Evolutionary conservation across 2,329 filamentous ascomycete species (phyloP).

Genomic region (Neocatenulostroma microsporum): DNA sequence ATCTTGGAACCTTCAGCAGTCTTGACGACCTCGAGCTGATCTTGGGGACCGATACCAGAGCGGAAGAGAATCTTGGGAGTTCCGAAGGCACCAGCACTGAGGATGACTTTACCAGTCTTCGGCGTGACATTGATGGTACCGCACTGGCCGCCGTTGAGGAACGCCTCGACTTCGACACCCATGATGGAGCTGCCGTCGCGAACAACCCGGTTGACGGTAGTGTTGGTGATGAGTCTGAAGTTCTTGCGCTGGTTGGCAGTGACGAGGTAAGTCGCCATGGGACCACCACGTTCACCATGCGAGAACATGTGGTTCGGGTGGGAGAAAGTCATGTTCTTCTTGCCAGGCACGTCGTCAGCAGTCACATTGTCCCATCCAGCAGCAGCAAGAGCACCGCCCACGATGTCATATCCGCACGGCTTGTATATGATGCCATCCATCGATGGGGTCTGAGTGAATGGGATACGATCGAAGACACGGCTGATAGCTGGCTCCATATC

Average conservation of each 20-base stretch:
- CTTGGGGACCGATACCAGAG: constrained; percentile 58
- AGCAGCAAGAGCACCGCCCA: constrained; percentile 51
- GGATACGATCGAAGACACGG: constrained; percentile 61
- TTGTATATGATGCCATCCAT: constrained; percentile 59
- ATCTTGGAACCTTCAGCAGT: constrained; percentile 39
- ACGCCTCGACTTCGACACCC: constrained; percentile 59
- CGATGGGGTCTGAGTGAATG: constrained; percentile 59
- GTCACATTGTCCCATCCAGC: constrained; percentile 57
- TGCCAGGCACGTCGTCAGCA: constrained; percentile 51
- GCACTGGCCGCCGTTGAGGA: constrained; percentile 46
- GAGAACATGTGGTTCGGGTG: constrained; percentile 61
- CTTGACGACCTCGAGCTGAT: constrained; percentile 40
- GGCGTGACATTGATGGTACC: constrained; percentile 55
- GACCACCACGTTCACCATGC: constrained; percentile 59
- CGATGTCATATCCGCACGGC: constrained; percentile 57
- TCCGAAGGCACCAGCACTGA: constrained; percentile 63
- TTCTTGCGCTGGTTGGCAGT: constrained; percentile 52
- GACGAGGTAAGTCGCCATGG: constrained; percentile 63
- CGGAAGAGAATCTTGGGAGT: constrained; percentile 61
- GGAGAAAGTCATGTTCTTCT: constrained; percentile 59
- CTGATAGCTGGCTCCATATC: constrained; percentile 55
- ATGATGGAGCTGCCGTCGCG: constrained; percentile 55
- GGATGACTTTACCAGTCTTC: constrained; percentile 56
- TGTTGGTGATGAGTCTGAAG: constrained; percentile 61
- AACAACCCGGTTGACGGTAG: constrained; percentile 59